A percentile compares a stretch with the other conserved stretches of the same genome.
phyloP scores from a whole-genome alignment of 1,284 basidiomycete genomes.

The Erythrobasidium hasegawianum region DNA sequence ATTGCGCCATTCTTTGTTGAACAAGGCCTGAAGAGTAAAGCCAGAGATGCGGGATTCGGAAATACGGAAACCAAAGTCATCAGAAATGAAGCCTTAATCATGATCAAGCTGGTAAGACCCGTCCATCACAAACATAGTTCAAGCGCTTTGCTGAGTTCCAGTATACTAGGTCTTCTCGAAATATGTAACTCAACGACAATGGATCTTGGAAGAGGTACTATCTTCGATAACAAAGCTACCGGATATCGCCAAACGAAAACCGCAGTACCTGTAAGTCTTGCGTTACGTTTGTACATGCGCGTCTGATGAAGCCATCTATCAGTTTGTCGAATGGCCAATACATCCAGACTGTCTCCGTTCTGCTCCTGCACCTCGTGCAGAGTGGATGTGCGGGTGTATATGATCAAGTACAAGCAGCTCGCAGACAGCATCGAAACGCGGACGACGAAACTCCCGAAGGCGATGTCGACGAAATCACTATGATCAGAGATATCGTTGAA shows the following conservation, averaged over 20 bases:
- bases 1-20: constrained; percentile 87
- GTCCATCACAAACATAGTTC: constrained; percentile 3
- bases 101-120: constrained; percentile 72
- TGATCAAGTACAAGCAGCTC: constrained; percentile 60
- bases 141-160: background rate
- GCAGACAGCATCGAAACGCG: constrained; percentile 56
- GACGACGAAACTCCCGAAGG: constrained; percentile 54
- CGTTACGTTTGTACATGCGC: background rate
- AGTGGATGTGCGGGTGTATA: constrained; percentile 79
- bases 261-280: constrained; percentile 53
- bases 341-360: constrained; percentile 85
- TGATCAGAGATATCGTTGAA: constrained; percentile 29
- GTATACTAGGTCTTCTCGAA: constrained; percentile 72
- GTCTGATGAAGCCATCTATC: background rate
- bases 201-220: constrained; percentile 95
- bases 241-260: constrained; percentile 78
- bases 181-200: constrained; percentile 80
- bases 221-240: constrained; percentile 82
- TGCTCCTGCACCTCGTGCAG: constrained; percentile 91
- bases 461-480: constrained; percentile 54
- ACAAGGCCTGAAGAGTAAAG: constrained; percentile 42
- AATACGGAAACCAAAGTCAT: constrained; percentile 65
- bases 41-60: constrained; percentile 37
- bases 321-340: constrained; percentile 57
- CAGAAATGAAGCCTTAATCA: constrained; percentile 70